phyloP scores from a whole-genome alignment of 106 monocot genomes.

The Dioscorea zingiberensis region DNA sequence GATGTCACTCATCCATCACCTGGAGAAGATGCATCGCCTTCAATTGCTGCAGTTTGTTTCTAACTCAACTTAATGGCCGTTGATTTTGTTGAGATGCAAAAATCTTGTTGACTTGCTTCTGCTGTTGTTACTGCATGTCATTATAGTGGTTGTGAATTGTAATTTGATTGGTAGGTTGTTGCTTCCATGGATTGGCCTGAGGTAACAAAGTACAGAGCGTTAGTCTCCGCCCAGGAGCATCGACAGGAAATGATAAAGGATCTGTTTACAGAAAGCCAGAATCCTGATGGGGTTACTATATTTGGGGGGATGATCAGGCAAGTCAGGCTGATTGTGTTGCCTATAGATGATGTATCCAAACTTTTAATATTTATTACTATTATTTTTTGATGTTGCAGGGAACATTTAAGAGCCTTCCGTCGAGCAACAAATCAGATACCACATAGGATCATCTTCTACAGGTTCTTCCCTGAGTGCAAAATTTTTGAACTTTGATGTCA shows the following conservation, averaged over 20 bases:
- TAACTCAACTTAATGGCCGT: not conserved
- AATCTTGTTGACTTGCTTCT: not conserved
- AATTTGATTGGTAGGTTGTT: slow-evolving; percentile 42
- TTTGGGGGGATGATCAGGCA: slow-evolving; percentile 61
- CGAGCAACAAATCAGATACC: slow-evolving; percentile 30
- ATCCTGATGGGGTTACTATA: slow-evolving; percentile 25
- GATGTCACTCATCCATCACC: slow-evolving; percentile 92
- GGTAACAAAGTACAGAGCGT: slow-evolving; percentile 54
- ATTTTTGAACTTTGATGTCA: no score
- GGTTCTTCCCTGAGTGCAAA: slow-evolving; percentile 16
- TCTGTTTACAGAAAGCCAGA: slow-evolving; percentile 21
- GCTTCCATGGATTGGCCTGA: slow-evolving; percentile 94
- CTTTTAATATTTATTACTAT: not conserved
- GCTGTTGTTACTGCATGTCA: not conserved
- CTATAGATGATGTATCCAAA: no score
- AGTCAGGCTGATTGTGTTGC: not conserved
- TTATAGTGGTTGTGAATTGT: not conserved
- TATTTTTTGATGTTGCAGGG: slow-evolving; percentile 35
- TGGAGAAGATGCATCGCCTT: slow-evolving; percentile 64
- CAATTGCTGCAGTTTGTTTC: slow-evolving; percentile 72
- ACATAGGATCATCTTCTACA: slow-evolving; percentile 72
- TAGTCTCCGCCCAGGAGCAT: slow-evolving; percentile 62
- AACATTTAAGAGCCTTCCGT: slow-evolving; percentile 40
- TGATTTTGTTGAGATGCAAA: not conserved
- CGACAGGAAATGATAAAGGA: slow-evolving; percentile 73